Evolutionary conservation across 2,329 filamentous ascomycete genomes (phyloP), one percentile per base, ranked within the genome.

Genomic region (Fusarium sp.): DNA sequence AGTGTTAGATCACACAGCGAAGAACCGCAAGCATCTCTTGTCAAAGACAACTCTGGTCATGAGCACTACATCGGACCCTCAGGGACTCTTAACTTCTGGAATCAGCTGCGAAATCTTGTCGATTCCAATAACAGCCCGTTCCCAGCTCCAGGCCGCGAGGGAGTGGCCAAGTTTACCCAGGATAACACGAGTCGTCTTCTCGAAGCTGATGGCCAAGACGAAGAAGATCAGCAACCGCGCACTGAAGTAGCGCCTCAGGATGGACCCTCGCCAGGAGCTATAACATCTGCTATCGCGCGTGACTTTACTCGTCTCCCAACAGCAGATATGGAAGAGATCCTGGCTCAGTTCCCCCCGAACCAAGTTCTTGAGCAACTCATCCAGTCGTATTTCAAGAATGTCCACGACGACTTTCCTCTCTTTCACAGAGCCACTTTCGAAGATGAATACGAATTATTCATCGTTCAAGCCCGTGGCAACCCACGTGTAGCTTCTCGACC

Each of bases 41-140:
- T 78, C 8, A 71, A 71, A 13, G 78, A 80, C 25, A 74, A 75
- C 2, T 71, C 76, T 14, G 78, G 78, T 0, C 75, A 75, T 40
- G 74, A 76, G 58, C 77, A 80, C 49, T 80, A 79, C 40, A 78
- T 79, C 25, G 78, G 78, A 1, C 78, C 77, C 5, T 79, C 78
- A 1, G 78, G 78, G 3, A 78, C 75, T 4, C 72, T 79, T 15
- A 75, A 76, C 54, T 80, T 80, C 46, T 67, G 78, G 43, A 76
- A 74, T 3, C 74, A 79, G 51, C 71, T 80, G 2, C 75, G 78
- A 4, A 62, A 74, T n/a, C 69, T 79, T 2, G 60, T 78, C 7
- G 58, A 75, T 4, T 64, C 71, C 3, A 71, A 70, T 17, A 62
- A 70, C 9, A 47, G 47, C 2, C n/a, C 51, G 4, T 29, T 56